Evolutionary conservation across 2,329 filamentous ascomycete genomes (phyloP).

Genomic region (Blastomyces silverae): DNA sequence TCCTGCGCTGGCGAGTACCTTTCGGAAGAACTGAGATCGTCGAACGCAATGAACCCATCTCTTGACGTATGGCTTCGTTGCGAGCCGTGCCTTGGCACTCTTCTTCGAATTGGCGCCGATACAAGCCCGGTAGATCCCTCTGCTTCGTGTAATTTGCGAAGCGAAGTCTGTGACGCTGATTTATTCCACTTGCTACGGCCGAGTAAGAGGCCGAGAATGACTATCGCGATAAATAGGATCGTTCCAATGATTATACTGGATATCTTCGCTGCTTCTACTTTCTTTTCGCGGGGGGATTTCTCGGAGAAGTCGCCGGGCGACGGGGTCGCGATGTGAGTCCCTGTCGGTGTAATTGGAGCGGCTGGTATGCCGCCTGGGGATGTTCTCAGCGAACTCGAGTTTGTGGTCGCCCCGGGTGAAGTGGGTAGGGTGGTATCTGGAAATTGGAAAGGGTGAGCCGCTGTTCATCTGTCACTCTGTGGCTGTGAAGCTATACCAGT

Average conservation of each 20-base stretch:
- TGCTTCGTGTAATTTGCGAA: conserved; percentile 1
- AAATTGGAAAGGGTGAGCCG: conserved; percentile 7
- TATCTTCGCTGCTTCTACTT: conserved; percentile 6
- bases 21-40: neutral
- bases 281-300: neutral
- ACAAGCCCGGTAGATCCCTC: neutral
- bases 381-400: neutral
- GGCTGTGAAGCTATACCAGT: neutral
- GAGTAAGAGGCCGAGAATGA: conserved; percentile 8
- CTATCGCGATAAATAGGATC: conserved; percentile 4
- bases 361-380: neutral
- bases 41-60: neutral
- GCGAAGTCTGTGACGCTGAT: neutral
- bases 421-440: neutral
- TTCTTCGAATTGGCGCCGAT: neutral
- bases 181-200: conserved; percentile 13
- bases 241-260: conserved; percentile 9
- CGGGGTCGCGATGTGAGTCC: neutral
- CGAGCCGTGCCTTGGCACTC: neutral
- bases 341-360: neutral
- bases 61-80: neutral
- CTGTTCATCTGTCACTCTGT: neutral
- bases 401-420: neutral
- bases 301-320: neutral
- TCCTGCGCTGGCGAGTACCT: neutral